phyloP scores from a whole-genome alignment of 352 stramenopile species.

The Blastocystis sp. region DNA sequence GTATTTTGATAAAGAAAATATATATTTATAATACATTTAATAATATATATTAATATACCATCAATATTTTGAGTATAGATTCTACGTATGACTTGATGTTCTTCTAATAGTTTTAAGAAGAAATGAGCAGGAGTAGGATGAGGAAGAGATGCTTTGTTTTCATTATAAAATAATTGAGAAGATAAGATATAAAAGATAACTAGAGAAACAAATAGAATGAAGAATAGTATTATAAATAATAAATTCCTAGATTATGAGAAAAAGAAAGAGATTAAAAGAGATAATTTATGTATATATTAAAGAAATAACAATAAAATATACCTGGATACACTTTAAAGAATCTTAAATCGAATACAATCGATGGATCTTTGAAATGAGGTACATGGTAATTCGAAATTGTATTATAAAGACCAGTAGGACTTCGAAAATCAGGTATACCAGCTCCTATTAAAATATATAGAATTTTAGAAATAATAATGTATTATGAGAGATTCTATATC shows the following conservation, averaged over 20 bases:
- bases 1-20: conserved; percentile 79
- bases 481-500: conserved; percentile 24
- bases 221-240: too few species aligned
- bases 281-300: too few species aligned
- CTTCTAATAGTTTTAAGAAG: conserved; percentile 70
- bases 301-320: conserved; percentile 84
- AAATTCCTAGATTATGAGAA: too few species aligned
- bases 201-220: conserved; percentile 15
- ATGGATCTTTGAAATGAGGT: conserved; percentile 62
- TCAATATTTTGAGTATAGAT: conserved; percentile 96
- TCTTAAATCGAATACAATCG: conserved; percentile 82
- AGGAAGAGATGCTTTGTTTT: too few species aligned
- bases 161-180: too few species aligned
- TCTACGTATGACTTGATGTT: conserved; percentile 66
- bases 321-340: conserved; percentile 75
- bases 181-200: too few species aligned
- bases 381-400: conserved; percentile 57
- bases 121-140: conserved; percentile 70
- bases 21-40: conserved; percentile 54
- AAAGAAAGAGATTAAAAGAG: too few species aligned
- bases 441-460: conserved; percentile 58
- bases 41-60: conserved; percentile 65
- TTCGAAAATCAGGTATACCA: conserved; percentile 89
- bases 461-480: not conserved
- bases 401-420: conserved; percentile 55